phyloP scores from a whole-genome alignment of 2,329 filamentous ascomycete genomes.

The Gaeumannomyces tritici region DNA sequence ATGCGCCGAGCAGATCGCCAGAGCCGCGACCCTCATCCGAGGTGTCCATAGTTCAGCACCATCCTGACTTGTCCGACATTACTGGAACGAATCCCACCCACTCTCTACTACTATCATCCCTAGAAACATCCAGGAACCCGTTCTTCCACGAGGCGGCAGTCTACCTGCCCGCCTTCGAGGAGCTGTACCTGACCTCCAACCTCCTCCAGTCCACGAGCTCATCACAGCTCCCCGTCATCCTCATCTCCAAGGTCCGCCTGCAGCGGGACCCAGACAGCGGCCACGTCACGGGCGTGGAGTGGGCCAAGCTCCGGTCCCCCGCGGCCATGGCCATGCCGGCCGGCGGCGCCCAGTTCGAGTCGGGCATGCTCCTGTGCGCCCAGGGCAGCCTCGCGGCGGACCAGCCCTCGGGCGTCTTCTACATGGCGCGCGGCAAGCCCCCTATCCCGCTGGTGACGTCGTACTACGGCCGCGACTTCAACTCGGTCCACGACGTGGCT shows the following conservation, averaged over 20 bases:
- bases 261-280: slow-evolving; percentile 13
- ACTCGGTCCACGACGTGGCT: slow-evolving; percentile 33
- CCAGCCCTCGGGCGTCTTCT: slow-evolving; percentile 24
- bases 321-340: slow-evolving; percentile 43
- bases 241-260: slow-evolving; percentile 33
- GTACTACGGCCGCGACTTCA: slow-evolving; percentile 35
- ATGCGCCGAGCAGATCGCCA: background rate
- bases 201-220: slow-evolving; percentile 26
- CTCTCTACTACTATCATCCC: slow-evolving; percentile 31
- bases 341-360: slow-evolving; percentile 53
- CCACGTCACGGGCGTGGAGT: slow-evolving; percentile 22
- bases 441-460: slow-evolving; percentile 27
- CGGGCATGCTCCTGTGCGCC: slow-evolving; percentile 15
- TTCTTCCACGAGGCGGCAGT: slow-evolving; percentile 37
- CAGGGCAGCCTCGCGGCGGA: slow-evolving; percentile 12
- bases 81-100: slow-evolving; percentile 22
- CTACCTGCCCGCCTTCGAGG: slow-evolving; percentile 26
- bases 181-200: slow-evolving; percentile 35
- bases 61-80: slow-evolving; percentile 22
- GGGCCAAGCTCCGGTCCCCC: slow-evolving; percentile 32
- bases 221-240: slow-evolving; percentile 27
- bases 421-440: slow-evolving; percentile 21
- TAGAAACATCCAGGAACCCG: slow-evolving; percentile 27
- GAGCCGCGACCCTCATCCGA: background rate
- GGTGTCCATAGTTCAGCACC: slow-evolving; percentile 26